Base-by-base conservation (phyloP, 2,329 filamentous ascomycete species). In the Xylariomycetidae sp. region DNA sequence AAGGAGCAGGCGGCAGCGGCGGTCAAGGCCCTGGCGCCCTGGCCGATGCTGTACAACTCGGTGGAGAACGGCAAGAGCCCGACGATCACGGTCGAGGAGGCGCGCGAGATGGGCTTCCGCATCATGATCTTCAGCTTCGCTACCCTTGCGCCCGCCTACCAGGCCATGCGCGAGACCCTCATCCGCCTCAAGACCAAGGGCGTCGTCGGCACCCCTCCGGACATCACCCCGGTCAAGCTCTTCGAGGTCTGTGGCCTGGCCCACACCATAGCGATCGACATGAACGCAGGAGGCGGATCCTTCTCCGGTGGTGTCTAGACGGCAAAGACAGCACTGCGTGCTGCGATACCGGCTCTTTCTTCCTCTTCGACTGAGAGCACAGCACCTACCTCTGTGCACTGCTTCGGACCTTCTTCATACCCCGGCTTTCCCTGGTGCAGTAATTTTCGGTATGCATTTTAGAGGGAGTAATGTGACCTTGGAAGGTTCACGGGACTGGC, bases 121-220 rank as follows among this genome's bases (percentile, higher is more conserved):
- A 63, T 80, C 36, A 70, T 76, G 29, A 79, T 80, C 35, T 75
- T 72, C 47, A 72, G 73, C 4, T 67, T 65, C 30, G 56, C 65
- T 6, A 60, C 65, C 0, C 52, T 76, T 25, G 68, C 61, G 10
- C 66, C 70, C 5, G 69, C 64, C 0, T 67, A 66, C 33, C 40
- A 54, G 7, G 65, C 62, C 5, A 64, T 70, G 12, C 53, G 51
- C 23, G 58, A 59, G 15, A 60, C 54, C 4, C 45, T 64, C 12
- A 38, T 53, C 15, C 42, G 48, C 13, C 43, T 71, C 12, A 67
- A 64, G 56, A 47, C 37, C 29, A 37, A 52, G 18, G 53, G 53
- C 10, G 29, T 55, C 18, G 51, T 56, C 6, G 50, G 52, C 5
- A 54, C 53, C 1, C 53, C 53, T 3, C 34, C 47, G n/a, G 36